Evolutionary conservation across 345 rosid genomes (phyloP).

Genomic region (Geranium brycei): DNA sequence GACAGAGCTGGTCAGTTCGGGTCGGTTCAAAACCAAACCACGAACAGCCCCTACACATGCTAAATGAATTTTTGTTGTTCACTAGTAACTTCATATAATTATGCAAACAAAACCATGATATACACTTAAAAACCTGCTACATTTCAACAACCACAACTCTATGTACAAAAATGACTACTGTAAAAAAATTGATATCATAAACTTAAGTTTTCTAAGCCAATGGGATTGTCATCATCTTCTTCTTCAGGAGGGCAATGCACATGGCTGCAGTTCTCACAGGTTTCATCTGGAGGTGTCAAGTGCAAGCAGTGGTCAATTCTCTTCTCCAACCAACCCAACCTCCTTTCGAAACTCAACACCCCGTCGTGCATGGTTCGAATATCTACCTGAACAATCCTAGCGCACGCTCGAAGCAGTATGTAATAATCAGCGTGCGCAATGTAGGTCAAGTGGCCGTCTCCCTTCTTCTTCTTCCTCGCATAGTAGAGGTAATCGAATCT

Average conservation of each 20-base stretch:
- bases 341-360: constrained; percentile 60
- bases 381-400: constrained; percentile 46
- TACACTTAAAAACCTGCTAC: not conserved
- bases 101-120: no score
- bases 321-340: constrained; percentile 66
- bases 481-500: constrained; percentile 53
- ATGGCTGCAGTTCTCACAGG: constrained; percentile 36
- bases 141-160: no score
- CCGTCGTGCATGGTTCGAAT: constrained; percentile 50
- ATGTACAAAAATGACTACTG: not conserved
- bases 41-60: no score
- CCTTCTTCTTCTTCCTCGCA: constrained; percentile 43
- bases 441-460: constrained; percentile 37
- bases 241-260: not conserved
- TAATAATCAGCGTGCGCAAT: constrained; percentile 78
- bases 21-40: no score
- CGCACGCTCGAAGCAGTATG: constrained; percentile 57
- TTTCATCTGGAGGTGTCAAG: constrained; percentile 25
- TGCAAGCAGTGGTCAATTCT: constrained; percentile 44
- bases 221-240: not conserved
- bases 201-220: not conserved
- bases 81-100: no score
- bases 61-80: no score
- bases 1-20: no score
- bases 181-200: not conserved